Evolutionary conservation across 805 yeast species (phyloP), one percentile per base, ranked within the genome.

Genomic region (Spathaspora arborariae): DNA sequence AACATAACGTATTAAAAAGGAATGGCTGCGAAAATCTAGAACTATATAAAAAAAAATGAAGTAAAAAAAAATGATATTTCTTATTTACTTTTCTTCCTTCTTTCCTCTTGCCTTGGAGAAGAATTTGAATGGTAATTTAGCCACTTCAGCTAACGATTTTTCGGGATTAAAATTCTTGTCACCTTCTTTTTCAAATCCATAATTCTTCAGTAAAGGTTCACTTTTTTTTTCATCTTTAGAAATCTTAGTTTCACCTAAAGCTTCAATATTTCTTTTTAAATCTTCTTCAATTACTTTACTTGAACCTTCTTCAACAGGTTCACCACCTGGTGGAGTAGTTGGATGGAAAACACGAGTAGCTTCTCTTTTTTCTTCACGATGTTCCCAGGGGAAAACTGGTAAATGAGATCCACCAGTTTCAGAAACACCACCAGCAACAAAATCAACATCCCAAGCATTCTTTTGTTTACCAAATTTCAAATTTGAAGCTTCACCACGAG

Each of bases 311-410:
- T 24, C 42, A 42, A 39, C 46, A 9, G 27, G 13, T 8, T 34
- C 43, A 10, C 26, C 46, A n/a, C 16, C 3, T 1, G 46, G 26
- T 6, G 45, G 36, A 30, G 47, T 22, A 5, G 43, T 33, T 4
- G 47, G 34, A 21, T 56, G 44, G 48, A 64, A 64, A 10, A 57
- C 59, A 43, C 69, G 52, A 11, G 66, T 58, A 15, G 69, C 58
- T 16, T 46, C 52, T 13, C 49, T 48, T 7, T 46, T 44, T 4
- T 52, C 56, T 9, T 51, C 55, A 20, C 65, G 49, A 10, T 54
- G 48, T 49, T 64, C 69, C 69, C 69, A 64, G 0, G 69, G 69
- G 51, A 64, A 64, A 2, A 64, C 45, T 22, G 54, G 48, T 9
- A 56, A 27, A 37, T 42, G 41, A 7, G 18, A 15, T 13, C 18